A percentile compares a stretch with the other conserved stretches of the same genome.
Conservation (phyloP, 345 rosid genomes). For the Raphanus sativus region DNA sequence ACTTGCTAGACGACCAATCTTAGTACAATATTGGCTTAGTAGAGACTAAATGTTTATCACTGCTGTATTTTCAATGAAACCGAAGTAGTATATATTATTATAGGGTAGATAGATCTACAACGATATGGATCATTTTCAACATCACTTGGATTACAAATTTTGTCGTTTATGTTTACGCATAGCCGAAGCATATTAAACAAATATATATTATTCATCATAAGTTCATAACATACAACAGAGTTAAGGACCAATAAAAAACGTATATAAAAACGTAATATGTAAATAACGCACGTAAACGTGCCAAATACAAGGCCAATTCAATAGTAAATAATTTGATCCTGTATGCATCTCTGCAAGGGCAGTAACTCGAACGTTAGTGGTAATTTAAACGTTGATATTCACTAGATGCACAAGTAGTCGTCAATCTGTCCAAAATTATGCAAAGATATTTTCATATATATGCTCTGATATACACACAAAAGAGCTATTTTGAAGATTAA, state of each 20-base stretch:
- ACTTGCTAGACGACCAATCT: slow-evolving; percentile 23
- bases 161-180: slow-evolving; percentile 24
- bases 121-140: slow-evolving; percentile 10
- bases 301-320: neutral
- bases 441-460: neutral
- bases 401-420: neutral
- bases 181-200: slow-evolving; percentile 8
- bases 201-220: neutral
- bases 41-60: neutral
- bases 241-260: neutral
- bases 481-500: neutral
- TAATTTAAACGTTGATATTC: neutral
- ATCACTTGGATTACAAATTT: neutral
- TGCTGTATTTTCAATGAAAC: neutral
- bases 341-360: neutral
- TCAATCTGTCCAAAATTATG: neutral
- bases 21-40: neutral
- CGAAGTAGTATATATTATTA: neutral
- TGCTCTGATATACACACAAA: neutral
- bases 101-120: slow-evolving; percentile 2
- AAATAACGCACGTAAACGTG: neutral
- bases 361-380: neutral
- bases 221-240: neutral
- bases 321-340: neutral
- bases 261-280: neutral